Evolutionary conservation across 805 yeast genomes (phyloP).

Genomic region (Metschnikowia bowlesiae): DNA sequence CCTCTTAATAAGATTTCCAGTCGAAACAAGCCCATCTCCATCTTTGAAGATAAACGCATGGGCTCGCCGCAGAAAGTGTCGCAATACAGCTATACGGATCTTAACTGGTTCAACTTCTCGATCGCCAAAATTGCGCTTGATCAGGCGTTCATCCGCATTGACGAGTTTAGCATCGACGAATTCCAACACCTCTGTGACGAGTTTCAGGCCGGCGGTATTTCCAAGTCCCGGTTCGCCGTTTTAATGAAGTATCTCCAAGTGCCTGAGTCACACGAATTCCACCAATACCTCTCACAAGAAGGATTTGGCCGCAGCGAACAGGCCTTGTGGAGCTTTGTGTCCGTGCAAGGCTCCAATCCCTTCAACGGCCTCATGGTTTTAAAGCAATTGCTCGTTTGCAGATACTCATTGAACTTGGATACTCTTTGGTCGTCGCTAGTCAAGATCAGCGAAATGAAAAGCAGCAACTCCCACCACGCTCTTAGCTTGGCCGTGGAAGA

Average conservation of each 20-base stretch:
- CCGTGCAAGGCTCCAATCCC: constrained; percentile 8
- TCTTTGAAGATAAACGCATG: constrained; percentile 34
- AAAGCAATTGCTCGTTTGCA: constrained; percentile 33
- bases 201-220: constrained; percentile 6
- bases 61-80: constrained; percentile 35
- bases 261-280: constrained; percentile 13
- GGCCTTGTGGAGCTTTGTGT: constrained; percentile 20
- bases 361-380: constrained; percentile 32
- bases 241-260: constrained; percentile 19
- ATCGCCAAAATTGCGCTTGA: constrained; percentile 21
- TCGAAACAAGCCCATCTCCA: constrained; percentile 32
- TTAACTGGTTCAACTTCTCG: constrained; percentile 40
- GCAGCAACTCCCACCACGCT: constrained; percentile 15
- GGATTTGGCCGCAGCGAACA: constrained; percentile 17
- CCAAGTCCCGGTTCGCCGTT: constrained; percentile 13
- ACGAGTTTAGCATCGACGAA: constrained; percentile 11
- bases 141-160: constrained; percentile 8
- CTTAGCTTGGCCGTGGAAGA: constrained; percentile 26
- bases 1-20: constrained; percentile 36
- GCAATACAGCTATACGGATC: constrained; percentile 29
- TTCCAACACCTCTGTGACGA: constrained; percentile 17
- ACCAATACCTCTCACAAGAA: constrained; percentile 12
- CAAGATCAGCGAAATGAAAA: constrained; percentile 13
- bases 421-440: constrained; percentile 25
- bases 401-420: constrained; percentile 16